Base-by-base conservation (phyloP, 1,284 basidiomycete species). In the Wolfiporia cocos region DNA sequence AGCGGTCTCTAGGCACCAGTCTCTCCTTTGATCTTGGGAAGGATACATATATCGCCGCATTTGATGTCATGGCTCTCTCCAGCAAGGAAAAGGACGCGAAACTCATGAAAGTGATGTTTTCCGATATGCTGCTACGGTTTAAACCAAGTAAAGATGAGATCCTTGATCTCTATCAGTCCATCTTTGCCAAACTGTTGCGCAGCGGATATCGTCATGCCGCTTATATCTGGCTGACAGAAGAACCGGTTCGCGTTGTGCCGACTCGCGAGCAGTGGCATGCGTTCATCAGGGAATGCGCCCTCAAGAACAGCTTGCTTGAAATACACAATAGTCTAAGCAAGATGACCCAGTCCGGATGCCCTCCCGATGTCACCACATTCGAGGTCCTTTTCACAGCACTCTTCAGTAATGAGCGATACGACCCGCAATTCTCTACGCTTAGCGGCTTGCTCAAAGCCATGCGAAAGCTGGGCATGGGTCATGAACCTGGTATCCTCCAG, bases 251-350 rank as follows among this genome's bases (percentile, higher is more conserved):
- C 49, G 5, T n/a, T 28, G 17, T 19, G 12, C 74, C 75, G 0
- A 67, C 69, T n/a, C 57, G 68, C 21, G 62, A 70, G n/a, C 76
- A 78, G 44, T 78, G 76, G 63, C 71, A 78, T 47, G 46, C 67
- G 5, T 67, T 81, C 44, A 57, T 83, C 19, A 61, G 70, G 26
- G 57, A 65, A 12, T 74, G 68, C 48, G n/a, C n/a, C n/a, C n/a
- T n/a, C n/a, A n/a, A n/a, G n/a, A n/a, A n/a, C n/a, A n/a, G n/a
- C n/a, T n/a, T n/a, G n/a, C n/a, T n/a, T n/a, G n/a, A n/a, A n/a
- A n/a, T n/a, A n/a, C n/a, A n/a, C n/a, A n/a, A n/a, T n/a, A n/a
- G n/a, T n/a, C n/a, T n/a, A n/a, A 18, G 20, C 9, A 34, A 10
- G 33, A 50, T 57, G 47, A 34, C 31, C 12, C 15, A 33, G 12